These are phyloP conservation scores for Venturia nashicola DNA, from an alignment of 2,329 filamentous ascomycete species.

Conservation along the genomic window DNA sequence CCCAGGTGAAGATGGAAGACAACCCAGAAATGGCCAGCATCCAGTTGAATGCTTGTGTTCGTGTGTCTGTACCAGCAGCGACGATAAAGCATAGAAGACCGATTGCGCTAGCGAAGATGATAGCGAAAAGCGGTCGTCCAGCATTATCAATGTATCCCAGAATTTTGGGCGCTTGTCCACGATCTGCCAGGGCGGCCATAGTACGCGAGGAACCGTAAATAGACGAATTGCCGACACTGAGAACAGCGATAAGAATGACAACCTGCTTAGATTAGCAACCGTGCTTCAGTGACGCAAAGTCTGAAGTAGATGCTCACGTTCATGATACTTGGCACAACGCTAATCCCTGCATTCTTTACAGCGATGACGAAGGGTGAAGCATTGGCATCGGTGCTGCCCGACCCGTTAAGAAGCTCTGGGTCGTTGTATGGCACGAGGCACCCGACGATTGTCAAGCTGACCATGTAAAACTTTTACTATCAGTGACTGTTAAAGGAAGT, in stretches of 20 bases:
- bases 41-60: constrained; percentile 16
- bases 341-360: constrained; percentile 65
- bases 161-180: constrained; percentile 38
- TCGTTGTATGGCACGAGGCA: constrained; percentile 62
- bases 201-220: constrained; percentile 79
- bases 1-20: constrained; percentile 65
- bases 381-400: constrained; percentile 45
- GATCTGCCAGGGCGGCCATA: constrained; percentile 72
- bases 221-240: constrained; percentile 74
- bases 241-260: constrained; percentile 72
- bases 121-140: constrained; percentile 40
- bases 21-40: constrained; percentile 60
- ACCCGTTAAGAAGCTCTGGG: constrained; percentile 41
- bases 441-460: constrained; percentile 62
- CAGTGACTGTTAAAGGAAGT: not conserved
- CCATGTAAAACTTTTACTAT: constrained; percentile 52
- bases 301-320: constrained; percentile 39
- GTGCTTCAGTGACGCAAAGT: not conserved
- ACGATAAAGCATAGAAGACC: constrained; percentile 43
- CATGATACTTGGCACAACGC: constrained; percentile 66
- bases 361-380: constrained; percentile 82
- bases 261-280: not conserved
- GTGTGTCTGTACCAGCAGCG: constrained; percentile 48
- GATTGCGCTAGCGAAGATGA: constrained; percentile 33
- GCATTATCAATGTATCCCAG: constrained; percentile 41